These are phyloP conservation scores for Articulospora tetracladia DNA, from an alignment of 495 filamentous ascomycete genomes.

Conservation along the genomic window DNA sequence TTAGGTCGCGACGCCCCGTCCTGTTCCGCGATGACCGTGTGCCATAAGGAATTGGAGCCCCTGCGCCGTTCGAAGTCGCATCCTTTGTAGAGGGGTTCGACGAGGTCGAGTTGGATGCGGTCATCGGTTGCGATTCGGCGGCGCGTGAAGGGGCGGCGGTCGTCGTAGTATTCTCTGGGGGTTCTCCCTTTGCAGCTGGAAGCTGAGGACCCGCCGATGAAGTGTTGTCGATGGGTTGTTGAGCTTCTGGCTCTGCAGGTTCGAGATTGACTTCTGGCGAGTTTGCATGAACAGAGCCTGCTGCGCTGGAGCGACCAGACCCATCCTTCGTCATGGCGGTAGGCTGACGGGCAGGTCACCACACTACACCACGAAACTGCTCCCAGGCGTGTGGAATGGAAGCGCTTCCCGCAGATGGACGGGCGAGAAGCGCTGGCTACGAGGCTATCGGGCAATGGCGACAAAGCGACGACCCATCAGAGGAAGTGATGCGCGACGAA, in stretches of 20 bases:
- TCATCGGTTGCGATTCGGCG: conserved; percentile 36
- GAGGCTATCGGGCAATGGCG: conserved; percentile 22
- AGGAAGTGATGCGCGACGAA: conserved; percentile 1
- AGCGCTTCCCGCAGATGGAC: conserved; percentile 26
- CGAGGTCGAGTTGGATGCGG: conserved; percentile 36
- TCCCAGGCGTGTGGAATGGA: background rate
- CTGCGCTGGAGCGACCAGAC: conserved; percentile 19
- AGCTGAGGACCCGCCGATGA: background rate
- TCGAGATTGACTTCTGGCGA: conserved; percentile 12
- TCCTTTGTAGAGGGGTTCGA: conserved; percentile 30
- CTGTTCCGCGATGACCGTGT: conserved; percentile 87
- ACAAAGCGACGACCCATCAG: conserved; percentile 23
- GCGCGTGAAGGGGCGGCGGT: conserved; percentile 12
- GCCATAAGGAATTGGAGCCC: conserved; percentile 72
- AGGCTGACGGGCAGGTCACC: background rate
- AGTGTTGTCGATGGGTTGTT: background rate
- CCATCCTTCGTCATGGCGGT: conserved; percentile 21
- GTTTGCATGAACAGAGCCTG: conserved; percentile 6
- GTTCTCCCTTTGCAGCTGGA: background rate
- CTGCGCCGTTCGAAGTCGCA: conserved; percentile 26
- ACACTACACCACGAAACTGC: background rate
- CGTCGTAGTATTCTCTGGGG: background rate
- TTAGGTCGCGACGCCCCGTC: conserved; percentile 75
- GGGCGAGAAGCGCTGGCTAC: conserved; percentile 26
- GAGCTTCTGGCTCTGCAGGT: background rate